Evolutionary conservation across 2,329 filamentous ascomycete species (phyloP), one percentile per base, ranked within the genome.

Genomic region (Fusarium nodosum): DNA sequence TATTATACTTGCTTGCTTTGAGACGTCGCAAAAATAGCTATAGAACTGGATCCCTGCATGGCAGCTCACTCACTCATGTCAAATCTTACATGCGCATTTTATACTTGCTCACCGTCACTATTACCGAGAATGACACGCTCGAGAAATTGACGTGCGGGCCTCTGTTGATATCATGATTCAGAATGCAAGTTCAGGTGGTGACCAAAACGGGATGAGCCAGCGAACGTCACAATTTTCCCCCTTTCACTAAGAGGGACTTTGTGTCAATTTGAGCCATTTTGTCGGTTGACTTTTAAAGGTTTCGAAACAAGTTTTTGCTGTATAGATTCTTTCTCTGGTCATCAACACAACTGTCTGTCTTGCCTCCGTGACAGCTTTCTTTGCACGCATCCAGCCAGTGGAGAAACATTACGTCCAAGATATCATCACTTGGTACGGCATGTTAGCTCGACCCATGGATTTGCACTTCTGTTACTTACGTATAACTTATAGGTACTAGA

Each of bases 1-100:
- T 39, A 51, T 39, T 34, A 52, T 38, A 45, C 39, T 61, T 22
- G 18, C 24, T 24, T 41, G 48, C 31, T 39, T 38, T 26, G 41
- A 54, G 45, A 54, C 26, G 28, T 36, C 24, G 38, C 33, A 42
- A 46, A 63, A 64, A 67, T 56, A 68, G 51, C 33, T 50, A 36
- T 58, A 42, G 33, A 41, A 50, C 26, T 45, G 28, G 18, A 57
- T 46, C 36, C 31, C 26, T 52, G 34, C 38, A 53, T 41, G 33
- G 45, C 51, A 57, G 20, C 57, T 68, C 55, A 46, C 47, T 42
- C 50, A 46, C 53, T 42, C 30, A 50, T 36, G 54, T 44, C 38
- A 34, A 70, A 47, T 42, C 63, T 46, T 47, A 57, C 46, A 31
- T 56, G 30, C 47, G 26, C 38, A 57, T 41, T 8, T 34, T 9